phyloP scores from a whole-genome alignment of 768 basidiomycete species.

The Mycena filopes region DNA sequence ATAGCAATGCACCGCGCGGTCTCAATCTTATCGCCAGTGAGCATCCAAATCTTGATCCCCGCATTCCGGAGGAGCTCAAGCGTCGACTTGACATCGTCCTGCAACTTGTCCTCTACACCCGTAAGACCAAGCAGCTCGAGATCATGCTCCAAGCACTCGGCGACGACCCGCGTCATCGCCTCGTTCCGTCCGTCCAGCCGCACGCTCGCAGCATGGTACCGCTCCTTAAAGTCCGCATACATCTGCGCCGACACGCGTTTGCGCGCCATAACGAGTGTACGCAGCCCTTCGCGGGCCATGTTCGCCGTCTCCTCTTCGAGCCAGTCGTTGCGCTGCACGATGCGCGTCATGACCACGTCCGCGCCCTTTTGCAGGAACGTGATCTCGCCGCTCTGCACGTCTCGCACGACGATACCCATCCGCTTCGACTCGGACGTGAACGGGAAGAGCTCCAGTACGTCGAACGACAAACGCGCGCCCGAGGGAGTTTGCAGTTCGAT shows the following conservation, averaged over 20 bases:
- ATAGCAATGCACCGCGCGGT: constrained; percentile 98
- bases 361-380: constrained; percentile 97
- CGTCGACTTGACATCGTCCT: constrained; percentile 96
- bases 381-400: constrained; percentile 78
- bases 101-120: constrained; percentile 98
- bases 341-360: constrained; percentile 96
- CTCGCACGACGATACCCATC: constrained; percentile 97
- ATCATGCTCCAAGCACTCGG: constrained; percentile 84
- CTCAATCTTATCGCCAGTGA: constrained; percentile 99
- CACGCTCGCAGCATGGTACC: constrained; percentile 83
- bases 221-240: constrained; percentile 78
- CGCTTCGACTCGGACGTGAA: constrained; percentile 99
- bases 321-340: constrained; percentile 98
- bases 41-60: constrained; percentile 99
- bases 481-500: constrained; percentile 84
- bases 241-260: constrained; percentile 77
- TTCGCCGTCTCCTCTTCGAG: constrained; percentile 98
- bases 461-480: constrained; percentile 74
- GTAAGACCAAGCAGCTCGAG: constrained; percentile 93
- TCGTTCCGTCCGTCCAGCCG: constrained; percentile 83
- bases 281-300: constrained; percentile 96
- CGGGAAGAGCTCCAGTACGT: constrained; percentile 94
- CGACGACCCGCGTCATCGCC: constrained; percentile 80
- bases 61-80: constrained; percentile 94
- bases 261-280: constrained; percentile 92